Conservation (phyloP, 495 filamentous ascomycete genomes). For the Hypoxylon perforatum region DNA sequence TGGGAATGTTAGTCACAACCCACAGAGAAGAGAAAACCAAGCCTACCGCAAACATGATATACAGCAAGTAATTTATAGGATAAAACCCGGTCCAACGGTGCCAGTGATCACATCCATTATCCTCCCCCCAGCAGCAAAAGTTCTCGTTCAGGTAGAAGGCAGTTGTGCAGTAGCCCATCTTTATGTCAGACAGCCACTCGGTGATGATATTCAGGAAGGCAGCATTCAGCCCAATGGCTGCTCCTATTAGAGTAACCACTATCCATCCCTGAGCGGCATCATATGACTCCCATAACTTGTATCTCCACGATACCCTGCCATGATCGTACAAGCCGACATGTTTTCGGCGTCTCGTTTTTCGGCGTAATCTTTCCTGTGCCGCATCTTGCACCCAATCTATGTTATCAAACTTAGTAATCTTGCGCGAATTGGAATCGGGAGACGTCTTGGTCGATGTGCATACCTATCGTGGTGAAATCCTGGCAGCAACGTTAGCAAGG, state of each 20-base stretch:
- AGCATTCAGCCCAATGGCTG: slow-evolving; percentile 91
- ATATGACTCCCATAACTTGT: slow-evolving; percentile 85
- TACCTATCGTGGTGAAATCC: slow-evolving; percentile 93
- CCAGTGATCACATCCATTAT: slow-evolving; percentile 91
- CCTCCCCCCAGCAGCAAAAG: slow-evolving; percentile 98
- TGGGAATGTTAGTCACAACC: slow-evolving; percentile 42
- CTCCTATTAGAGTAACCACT: slow-evolving; percentile 92
- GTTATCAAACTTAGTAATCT: slow-evolving; percentile 18
- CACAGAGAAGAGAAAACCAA: not conserved
- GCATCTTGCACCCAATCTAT: slow-evolving; percentile 98
- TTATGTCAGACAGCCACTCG: slow-evolving; percentile 96
- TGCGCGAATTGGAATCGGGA: not conserved
- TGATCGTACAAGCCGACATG: slow-evolving; percentile 80
- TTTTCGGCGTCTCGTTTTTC: slow-evolving; percentile 78
- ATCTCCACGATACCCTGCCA: slow-evolving; percentile 80
- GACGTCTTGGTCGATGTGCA: slow-evolving; percentile 17
- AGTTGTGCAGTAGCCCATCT: slow-evolving; percentile 91
- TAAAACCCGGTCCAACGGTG: slow-evolving; percentile 84
- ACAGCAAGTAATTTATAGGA: slow-evolving; percentile 86
- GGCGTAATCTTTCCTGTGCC: slow-evolving; percentile 84
- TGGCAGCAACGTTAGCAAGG: slow-evolving; percentile 29
- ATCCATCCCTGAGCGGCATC: slow-evolving; percentile 99
- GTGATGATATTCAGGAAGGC: slow-evolving; percentile 95
- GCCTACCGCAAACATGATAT: slow-evolving; percentile 87
- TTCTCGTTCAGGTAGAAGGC: slow-evolving; percentile 98